phyloP scores from a whole-genome alignment of 1,284 basidiomycete genomes.

The Cutaneotrichosporon arboriforme region DNA sequence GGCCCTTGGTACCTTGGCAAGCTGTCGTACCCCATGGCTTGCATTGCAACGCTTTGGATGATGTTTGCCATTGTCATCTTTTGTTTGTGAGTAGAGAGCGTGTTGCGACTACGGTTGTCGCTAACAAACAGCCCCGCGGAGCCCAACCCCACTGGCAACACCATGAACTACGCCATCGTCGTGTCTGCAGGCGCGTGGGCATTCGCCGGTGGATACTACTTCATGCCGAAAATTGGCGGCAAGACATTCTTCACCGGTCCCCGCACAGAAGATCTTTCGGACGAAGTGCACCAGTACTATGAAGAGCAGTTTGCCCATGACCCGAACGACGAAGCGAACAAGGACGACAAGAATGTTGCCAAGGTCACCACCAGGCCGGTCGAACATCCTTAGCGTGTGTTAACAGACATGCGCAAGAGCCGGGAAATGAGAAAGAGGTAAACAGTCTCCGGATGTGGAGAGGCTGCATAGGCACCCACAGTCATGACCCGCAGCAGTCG shows the following conservation, averaged over 20 bases:
- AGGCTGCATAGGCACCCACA: too few relatives aligned
- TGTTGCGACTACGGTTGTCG: not conserved
- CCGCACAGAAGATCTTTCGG: conserved; percentile 9
- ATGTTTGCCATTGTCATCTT: conserved; percentile 39
- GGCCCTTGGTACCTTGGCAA: conserved; percentile 39
- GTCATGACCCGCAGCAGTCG: too few relatives aligned
- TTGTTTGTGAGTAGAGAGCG: conserved; percentile 30
- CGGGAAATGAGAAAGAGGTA: too few relatives aligned
- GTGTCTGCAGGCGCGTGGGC: conserved; percentile 34
- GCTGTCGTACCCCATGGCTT: conserved; percentile 25
- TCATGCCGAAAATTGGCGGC: conserved; percentile 35
- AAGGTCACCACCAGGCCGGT: conserved; percentile 4
- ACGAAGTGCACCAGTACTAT: conserved; percentile 15
- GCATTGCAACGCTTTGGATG: conserved; percentile 36
- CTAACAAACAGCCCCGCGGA: conserved; percentile 32
- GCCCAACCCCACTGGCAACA: conserved; percentile 22
- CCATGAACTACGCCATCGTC: conserved; percentile 39
- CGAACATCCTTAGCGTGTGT: too few relatives aligned
- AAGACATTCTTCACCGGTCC: conserved; percentile 36
- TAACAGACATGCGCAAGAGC: too few relatives aligned
- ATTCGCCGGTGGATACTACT: conserved; percentile 34
- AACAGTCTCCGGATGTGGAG: too few relatives aligned
- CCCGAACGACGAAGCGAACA: conserved; percentile 3
- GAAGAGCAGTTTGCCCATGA: conserved; percentile 10
- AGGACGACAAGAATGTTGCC: not conserved